Base-by-base conservation (phyloP, 2,329 filamentous ascomycete species). In the Ascochyta fabae region DNA sequence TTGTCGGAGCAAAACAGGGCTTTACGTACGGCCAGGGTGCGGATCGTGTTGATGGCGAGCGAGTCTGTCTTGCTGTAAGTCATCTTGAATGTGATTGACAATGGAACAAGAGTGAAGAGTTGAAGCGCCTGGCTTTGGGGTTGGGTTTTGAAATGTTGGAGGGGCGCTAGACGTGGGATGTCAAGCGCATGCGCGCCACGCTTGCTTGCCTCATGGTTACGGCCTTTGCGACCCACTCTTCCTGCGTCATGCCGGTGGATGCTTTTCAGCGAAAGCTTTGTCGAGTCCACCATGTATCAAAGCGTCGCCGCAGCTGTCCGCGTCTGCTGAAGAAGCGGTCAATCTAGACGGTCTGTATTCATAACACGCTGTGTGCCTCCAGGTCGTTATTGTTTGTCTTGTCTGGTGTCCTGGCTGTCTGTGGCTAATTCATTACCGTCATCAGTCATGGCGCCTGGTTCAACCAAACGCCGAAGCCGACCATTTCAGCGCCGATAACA, bases 11-110 rank as follows among this genome's bases (percentile, higher is more conserved):
- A 48, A 27, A 41, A 44, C 13, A 46, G 41, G 41, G 60, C 35
- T 7, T 16, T 16, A 88, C 92, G 80, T 89, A 98, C 95, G 78
- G 95, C 93, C 72, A 99, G 87, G 77, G 92, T 81, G 79, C 95
- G 91, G 84, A 99, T 98, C 80, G 94, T 96, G 89, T 98, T 98
- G 83, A 99, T 92, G 76, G 92, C 90, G 81, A 92, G 86, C 84
- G 89, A 83, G 80, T 99, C 95, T 76, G 88, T 79, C 74, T 98
- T 90, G 78, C 85, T 85, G 86, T 90, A 97, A 79, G 88, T 88
- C 94, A 98, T 98, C 73, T 77, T 86, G 77, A 79, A 67, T 59
- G 67, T 56, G 55, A 59, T 54, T 57, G 53, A 56, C 51, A 15
- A 50, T 48, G 48, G 55, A 48, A 58, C 50, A 48, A 50, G 46